Evolutionary conservation across 371 early-diverging fungal species (phyloP).

Genomic region (Apophysomyces trapeziformis): DNA sequence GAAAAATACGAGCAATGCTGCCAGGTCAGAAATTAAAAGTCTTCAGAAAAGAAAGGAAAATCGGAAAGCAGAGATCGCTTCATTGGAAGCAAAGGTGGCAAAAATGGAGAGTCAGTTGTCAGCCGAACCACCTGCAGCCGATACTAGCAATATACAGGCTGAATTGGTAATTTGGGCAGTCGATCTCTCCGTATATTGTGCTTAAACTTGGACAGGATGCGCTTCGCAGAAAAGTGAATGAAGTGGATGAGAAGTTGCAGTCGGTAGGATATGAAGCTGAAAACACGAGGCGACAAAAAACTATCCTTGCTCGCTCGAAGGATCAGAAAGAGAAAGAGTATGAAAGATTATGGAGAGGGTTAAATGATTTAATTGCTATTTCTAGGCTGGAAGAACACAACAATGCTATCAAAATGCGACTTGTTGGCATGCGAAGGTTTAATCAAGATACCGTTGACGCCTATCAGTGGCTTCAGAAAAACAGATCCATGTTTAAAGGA

Average conservation of each 20-base stretch:
- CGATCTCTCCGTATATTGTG: not conserved
- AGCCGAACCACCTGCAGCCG: slow-evolving; percentile 33
- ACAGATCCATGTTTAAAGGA: slow-evolving; percentile 65
- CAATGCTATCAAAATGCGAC: slow-evolving; percentile 55
- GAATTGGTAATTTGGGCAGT: slow-evolving; percentile 39
- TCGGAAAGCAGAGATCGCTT: slow-evolving; percentile 40
- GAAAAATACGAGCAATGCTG: slow-evolving; percentile 16
- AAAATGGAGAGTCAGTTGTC: slow-evolving; percentile 43
- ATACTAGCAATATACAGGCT: slow-evolving; percentile 35
- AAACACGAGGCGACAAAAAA: slow-evolving; percentile 1
- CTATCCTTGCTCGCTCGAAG: slow-evolving; percentile 13
- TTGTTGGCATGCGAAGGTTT: slow-evolving; percentile 40
- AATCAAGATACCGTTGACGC: slow-evolving; percentile 64
- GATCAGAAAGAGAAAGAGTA: slow-evolving; percentile 34
- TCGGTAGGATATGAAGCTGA: not conserved
- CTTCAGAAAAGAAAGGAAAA: slow-evolving; percentile 44
- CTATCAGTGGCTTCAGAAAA: slow-evolving; percentile 65
- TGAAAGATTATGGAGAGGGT: not conserved
- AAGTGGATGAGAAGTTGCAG: slow-evolving; percentile 1
- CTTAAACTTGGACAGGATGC: slow-evolving; percentile 6
- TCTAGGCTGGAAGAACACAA: slow-evolving; percentile 57
- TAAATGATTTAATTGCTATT: not conserved
- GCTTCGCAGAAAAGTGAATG: slow-evolving; percentile 17
- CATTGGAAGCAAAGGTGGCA: slow-evolving; percentile 50
- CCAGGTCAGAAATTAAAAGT: slow-evolving; percentile 24